Base-by-base conservation (phyloP, 768 basidiomycete species). In the Boletellus ananiceps region DNA sequence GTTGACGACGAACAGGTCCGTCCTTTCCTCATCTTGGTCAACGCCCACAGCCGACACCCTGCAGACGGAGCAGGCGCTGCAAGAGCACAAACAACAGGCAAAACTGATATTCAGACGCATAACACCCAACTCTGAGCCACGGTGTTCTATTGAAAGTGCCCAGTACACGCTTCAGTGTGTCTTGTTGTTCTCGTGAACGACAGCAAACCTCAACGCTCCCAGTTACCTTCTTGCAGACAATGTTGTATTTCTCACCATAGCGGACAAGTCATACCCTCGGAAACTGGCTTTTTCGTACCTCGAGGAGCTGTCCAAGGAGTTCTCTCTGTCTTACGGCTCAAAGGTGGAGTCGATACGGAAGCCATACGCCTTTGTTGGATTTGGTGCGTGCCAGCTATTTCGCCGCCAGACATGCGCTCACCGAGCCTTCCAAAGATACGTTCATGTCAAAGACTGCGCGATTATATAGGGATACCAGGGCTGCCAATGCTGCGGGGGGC, bases 281-380 rank as follows among this genome's bases (percentile, higher is more conserved):
- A 98, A 98, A 69, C 82, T 98, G 31, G 93, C 93, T 1, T 99
- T 99, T 71, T 93, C 93, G 8, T 99, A 93, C 69, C 80, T 99
- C 42, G 93, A 97, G 57, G 96, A 99, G 70, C 77, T 99, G 38
- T 88, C 90, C 19, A 98, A 96, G 63, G 96, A 99, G 70, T 99
- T 99, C 64, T 80, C 86, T 34, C 81, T 82, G 44, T 88, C 88
- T 6, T 99, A 98, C 68, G 96, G 93, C 9, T 76, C 89, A 5
- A 95, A 93, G 68, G 91, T 98, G 16, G 95, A 97, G 60, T 78
- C 81, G 15, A 87, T 88, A 15, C 81, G 92, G 56, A 92, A 95
- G 68, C 96, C 96, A n/a, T 99, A 99, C 66, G 95, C 96, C 21
- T 98, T 98, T 65, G 88, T 98, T 51, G 93, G 96, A 40, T 99